Conservation (phyloP, 1,139 yeast species). For the Hanseniaspora gamundiae region DNA sequence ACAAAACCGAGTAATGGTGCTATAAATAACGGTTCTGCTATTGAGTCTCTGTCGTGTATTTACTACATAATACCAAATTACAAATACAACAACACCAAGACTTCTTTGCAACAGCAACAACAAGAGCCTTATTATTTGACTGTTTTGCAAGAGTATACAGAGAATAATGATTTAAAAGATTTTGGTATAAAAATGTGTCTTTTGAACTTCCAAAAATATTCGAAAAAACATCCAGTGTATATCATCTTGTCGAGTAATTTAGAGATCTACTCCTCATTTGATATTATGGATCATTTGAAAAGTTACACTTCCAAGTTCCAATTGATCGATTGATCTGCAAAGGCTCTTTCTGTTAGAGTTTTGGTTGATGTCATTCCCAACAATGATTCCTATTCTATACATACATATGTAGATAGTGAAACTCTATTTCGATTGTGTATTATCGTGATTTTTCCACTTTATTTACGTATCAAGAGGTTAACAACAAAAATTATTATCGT, state of each 20-base stretch:
- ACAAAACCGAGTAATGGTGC: neutral
- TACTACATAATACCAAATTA: slow-evolving; percentile 1
- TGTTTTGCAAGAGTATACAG: slow-evolving; percentile 1
- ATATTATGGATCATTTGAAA: neutral
- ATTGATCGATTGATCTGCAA: neutral
- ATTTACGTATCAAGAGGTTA: too few species aligned
- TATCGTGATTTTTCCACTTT: too few species aligned
- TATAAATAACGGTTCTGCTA: neutral
- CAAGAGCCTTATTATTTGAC: neutral
- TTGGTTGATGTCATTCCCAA: too few species aligned
- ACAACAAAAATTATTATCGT: too few species aligned
- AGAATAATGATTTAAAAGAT: neutral
- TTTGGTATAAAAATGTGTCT: slow-evolving; percentile 1
- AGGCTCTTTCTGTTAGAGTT: too few species aligned
- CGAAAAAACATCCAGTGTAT: neutral
- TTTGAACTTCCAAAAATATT: neutral
- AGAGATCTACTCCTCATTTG: neutral
- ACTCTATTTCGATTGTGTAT: too few species aligned
- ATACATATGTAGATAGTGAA: too few species aligned
- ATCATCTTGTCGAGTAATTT: neutral
- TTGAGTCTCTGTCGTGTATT: neutral
- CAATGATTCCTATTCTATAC: too few species aligned
- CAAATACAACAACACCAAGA: neutral
- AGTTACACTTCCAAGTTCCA: neutral
- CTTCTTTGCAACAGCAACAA: neutral